Evolutionary conservation across 1,284 basidiomycete genomes (phyloP).

Genomic region (Kalmanozyma brasiliensis): DNA sequence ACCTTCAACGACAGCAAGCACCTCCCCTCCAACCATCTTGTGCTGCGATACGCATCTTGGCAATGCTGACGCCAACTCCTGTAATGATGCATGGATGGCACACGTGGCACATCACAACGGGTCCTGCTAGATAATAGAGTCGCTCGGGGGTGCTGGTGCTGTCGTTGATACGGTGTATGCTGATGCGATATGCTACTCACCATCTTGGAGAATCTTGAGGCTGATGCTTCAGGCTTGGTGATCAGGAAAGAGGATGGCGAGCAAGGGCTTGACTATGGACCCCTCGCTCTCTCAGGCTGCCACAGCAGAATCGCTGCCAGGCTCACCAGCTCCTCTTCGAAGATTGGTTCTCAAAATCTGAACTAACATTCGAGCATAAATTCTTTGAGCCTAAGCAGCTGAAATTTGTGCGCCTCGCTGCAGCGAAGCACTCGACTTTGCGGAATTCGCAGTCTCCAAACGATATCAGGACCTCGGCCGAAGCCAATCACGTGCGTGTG

Average conservation of each 20-base stretch:
- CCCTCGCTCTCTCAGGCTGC: neutral
- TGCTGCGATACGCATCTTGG: no score
- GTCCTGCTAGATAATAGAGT: neutral
- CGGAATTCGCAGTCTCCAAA: no score
- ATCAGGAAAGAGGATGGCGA: conserved; percentile 43
- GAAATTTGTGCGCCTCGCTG: neutral
- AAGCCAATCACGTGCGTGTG: no score
- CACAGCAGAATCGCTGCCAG: no score
- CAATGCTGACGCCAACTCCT: neutral
- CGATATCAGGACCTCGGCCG: no score
- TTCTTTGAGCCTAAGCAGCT: no score
- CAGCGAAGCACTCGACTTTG: no score
- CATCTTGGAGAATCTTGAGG: conserved; percentile 53
- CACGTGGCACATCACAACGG: conserved; percentile 7
- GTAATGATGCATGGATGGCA: neutral
- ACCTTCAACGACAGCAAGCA: no score
- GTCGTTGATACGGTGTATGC: conserved; percentile 6
- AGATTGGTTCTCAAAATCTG: no score
- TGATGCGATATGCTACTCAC: conserved; percentile 25
- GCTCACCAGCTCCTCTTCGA: neutral
- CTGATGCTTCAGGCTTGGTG: conserved; percentile 52
- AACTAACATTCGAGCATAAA: no score
- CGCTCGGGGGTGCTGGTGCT: neutral
- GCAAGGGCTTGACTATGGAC: conserved; percentile 14
- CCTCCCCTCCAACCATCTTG: no score